Evolutionary conservation across 2,329 filamentous ascomycete species (phyloP).

Genomic region (Trichoderma koningiopsis): DNA sequence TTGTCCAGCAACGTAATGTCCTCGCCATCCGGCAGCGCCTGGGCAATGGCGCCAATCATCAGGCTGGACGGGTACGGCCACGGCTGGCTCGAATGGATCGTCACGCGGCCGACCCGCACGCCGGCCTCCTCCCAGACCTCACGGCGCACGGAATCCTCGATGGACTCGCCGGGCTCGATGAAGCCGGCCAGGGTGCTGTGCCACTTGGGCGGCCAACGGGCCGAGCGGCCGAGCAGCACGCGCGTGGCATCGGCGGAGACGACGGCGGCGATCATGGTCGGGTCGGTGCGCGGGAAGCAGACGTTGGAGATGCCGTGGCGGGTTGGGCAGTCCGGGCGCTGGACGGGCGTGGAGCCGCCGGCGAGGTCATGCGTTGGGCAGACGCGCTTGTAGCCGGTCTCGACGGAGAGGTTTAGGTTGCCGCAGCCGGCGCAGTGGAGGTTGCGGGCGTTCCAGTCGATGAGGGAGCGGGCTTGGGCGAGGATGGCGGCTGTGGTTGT

Average conservation of each 20-base stretch:
- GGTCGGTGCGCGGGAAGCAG: constrained; percentile 88
- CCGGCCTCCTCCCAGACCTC: constrained; percentile 88
- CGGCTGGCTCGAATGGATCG: constrained; percentile 81
- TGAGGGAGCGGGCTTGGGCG: constrained; percentile 80
- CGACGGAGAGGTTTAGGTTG: constrained; percentile 74
- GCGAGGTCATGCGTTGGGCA: constrained; percentile 71
- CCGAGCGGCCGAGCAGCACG: constrained; percentile 81
- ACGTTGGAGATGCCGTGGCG: constrained; percentile 87
- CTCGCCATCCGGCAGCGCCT: constrained; percentile 79
- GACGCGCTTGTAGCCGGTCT: constrained; percentile 78
- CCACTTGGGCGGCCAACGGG: constrained; percentile 81
- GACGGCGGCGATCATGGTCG: constrained; percentile 93
- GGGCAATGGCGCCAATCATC: constrained; percentile 87
- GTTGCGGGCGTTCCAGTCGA: constrained; percentile 94
- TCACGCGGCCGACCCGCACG: constrained; percentile 72
- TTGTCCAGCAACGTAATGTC: constrained; percentile 83
- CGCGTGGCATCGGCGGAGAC: constrained; percentile 77
- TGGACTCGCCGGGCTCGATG: constrained; percentile 80
- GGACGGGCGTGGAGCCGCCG: constrained; percentile 47
- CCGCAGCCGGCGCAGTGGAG: constrained; percentile 91
- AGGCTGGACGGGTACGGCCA: constrained; percentile 85
- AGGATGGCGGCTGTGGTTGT: constrained; percentile 73
- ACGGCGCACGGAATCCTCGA: constrained; percentile 80
- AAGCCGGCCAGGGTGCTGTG: constrained; percentile 89
- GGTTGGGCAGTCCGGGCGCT: constrained; percentile 74